phyloP scores from a whole-genome alignment of 768 basidiomycete species.

The Sistotremastrum niveocremeum region DNA sequence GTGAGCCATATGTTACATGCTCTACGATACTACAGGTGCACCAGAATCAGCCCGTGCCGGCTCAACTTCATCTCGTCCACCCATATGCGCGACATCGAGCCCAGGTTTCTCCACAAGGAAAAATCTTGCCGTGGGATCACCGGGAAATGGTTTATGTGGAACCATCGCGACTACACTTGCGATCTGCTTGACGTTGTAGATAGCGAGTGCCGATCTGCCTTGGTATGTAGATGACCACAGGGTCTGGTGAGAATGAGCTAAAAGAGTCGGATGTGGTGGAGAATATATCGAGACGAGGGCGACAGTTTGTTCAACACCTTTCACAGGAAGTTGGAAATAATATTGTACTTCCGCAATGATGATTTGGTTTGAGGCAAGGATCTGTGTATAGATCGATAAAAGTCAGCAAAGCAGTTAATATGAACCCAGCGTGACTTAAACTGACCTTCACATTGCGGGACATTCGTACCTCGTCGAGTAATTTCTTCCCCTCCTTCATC shows the following conservation, averaged over 20 bases:
- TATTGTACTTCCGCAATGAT: conserved; percentile 8
- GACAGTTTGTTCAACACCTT: no score
- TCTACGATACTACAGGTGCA: no score
- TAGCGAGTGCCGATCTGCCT: not conserved
- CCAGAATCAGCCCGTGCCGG: no score
- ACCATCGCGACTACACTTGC: conserved; percentile 1
- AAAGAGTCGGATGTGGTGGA: not conserved
- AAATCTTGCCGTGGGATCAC: not conserved
- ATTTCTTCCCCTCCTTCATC: conserved; percentile 16
- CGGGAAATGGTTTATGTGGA: not conserved
- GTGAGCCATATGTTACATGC: no score
- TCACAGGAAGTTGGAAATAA: no score
- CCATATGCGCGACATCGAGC: conserved; percentile 1
- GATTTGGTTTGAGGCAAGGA: not conserved
- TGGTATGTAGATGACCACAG: not conserved
- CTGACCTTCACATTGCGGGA: conserved; percentile 22
- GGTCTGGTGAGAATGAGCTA: not conserved
- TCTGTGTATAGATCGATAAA: no score
- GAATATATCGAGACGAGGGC: conserved; percentile 5
- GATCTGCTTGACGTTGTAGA: conserved; percentile 1
- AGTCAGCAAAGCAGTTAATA: no score
- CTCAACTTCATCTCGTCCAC: not conserved
- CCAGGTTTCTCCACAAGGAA: conserved; percentile 6
- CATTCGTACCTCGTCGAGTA: conserved; percentile 12
- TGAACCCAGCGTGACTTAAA: not conserved